These are phyloP conservation scores for Phytophthora cryptogea DNA, from an alignment of 352 stramenopile species.

Conservation along the genomic window DNA sequence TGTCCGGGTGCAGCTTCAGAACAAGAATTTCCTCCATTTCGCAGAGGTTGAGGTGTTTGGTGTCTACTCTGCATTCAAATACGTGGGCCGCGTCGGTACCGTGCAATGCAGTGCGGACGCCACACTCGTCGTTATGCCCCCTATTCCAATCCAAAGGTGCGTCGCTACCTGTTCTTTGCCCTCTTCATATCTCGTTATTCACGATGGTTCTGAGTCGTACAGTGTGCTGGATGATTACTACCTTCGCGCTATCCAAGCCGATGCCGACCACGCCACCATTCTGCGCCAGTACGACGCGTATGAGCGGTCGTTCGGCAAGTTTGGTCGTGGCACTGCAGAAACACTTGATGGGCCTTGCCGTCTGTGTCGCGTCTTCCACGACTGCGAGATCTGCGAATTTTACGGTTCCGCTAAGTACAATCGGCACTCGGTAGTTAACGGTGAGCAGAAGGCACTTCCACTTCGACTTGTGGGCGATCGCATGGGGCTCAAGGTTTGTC, in stretches of 20 bases:
- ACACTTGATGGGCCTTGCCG: constrained; percentile 48
- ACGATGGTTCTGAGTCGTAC: not conserved
- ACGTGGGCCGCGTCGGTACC: constrained; percentile 78
- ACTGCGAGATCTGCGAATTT: constrained; percentile 90
- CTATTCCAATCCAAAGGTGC: constrained; percentile 63
- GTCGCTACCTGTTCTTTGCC: not conserved
- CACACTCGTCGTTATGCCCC: constrained; percentile 87
- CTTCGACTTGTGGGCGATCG: constrained; percentile 47
- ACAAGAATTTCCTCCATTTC: constrained; percentile 91
- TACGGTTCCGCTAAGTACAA: constrained; percentile 49
- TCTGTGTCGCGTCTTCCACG: constrained; percentile 80
- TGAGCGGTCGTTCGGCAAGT: constrained; percentile 76
- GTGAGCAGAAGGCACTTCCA: constrained; percentile 30
- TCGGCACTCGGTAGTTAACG: constrained; percentile 25
- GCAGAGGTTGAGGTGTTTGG: constrained; percentile 92
- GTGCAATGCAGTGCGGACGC: constrained; percentile 87
- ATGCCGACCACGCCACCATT: constrained; percentile 90
- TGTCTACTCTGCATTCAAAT: constrained; percentile 83
- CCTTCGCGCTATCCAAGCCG: constrained; percentile 86
- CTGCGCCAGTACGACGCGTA: constrained; percentile 91
- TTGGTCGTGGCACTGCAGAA: constrained; percentile 50
- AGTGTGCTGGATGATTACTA: constrained; percentile 85
- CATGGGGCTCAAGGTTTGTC: constrained; percentile 54
- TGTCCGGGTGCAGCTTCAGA: constrained; percentile 89
- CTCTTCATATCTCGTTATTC: not conserved